phyloP scores from a whole-genome alignment of 345 rosid species.

The Pistacia vera region DNA sequence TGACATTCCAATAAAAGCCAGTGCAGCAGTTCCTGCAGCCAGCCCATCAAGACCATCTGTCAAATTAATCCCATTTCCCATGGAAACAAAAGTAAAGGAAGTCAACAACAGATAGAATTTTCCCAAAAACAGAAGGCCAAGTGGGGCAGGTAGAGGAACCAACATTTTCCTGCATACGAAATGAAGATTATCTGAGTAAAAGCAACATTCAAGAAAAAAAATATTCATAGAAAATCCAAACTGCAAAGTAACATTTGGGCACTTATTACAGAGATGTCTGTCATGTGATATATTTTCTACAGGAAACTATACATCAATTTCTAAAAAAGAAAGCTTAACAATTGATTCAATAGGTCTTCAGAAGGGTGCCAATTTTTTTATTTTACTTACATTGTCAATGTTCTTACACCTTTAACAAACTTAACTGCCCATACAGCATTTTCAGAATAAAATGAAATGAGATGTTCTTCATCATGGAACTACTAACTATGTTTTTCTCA shows the following conservation, averaged over 20 bases:
- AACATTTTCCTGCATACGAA: constrained; percentile 69
- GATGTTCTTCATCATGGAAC: constrained; percentile 1
- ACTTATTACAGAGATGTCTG: background rate
- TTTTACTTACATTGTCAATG: too few species aligned
- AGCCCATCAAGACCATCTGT: constrained; percentile 89
- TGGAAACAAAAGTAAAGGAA: constrained; percentile 75
- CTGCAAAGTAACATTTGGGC: background rate
- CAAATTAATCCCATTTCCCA: constrained; percentile 76
- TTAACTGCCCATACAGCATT: background rate
- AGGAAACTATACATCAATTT: too few species aligned
- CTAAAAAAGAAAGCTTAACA: too few species aligned
- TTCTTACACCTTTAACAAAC: too few species aligned
- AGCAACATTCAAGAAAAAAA: background rate
- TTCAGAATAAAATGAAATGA: background rate
- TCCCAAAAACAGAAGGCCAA: constrained; percentile 80
- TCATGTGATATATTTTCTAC: too few species aligned
- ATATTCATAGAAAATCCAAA: background rate
- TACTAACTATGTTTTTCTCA: background rate
- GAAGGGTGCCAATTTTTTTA: too few species aligned
- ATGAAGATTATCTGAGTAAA: background rate
- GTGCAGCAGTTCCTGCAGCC: constrained; percentile 82
- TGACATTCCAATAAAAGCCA: constrained; percentile 89
- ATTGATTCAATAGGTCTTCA: too few species aligned
- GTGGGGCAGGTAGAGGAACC: constrained; percentile 82
- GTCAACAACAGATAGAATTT: constrained; percentile 68